Base-by-base conservation (phyloP, 306 rosid genomes). In the Quercus suber region DNA sequence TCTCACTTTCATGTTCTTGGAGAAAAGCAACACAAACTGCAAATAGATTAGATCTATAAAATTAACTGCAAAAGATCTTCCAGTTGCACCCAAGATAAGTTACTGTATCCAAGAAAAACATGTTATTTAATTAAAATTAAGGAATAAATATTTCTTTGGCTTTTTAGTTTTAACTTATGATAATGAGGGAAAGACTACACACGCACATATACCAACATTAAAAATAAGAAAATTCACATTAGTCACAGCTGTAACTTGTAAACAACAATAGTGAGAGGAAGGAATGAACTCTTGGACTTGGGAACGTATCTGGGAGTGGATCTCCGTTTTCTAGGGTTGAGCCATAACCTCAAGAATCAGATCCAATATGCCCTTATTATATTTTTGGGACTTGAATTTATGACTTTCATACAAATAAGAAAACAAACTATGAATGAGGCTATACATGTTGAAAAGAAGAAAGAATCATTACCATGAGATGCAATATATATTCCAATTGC, bases 311-410 rank as follows among this genome's bases (percentile, higher is more conserved):
- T 31, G 49, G 18, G 45, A 30, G 69, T 55, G 59, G 76, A 79
- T 71, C 71, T 79, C 83, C 72, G 68, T 55, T 52, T 73, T 77
- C 20, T 49, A 23, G 49, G 69, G 64, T 63, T 31, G 25, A 77
- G 67, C 27, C 68, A 45, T 64, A 69, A 33, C 49, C 69, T 69
- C 69, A n/a, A 17, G 74, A 20, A 75, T 43, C 87, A 71, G 79
- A 79, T 79, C 78, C 83, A 55, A 69, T n/a, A n/a, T 37, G 30
- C 55, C 15, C 72, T 18, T 33, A 17, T 63, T 61, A 65, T 37
- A 59, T 49, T 10, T 65, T 72, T 74, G 45, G 71, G 75, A 45
- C 77, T 72, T 69, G 33, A 31, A 68, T 20, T 74, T 23, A 30
- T 11, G 56, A 33, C 31, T 67, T 77, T 8, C 31, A 59, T 58